These are phyloP conservation scores for Epichloe uncinata DNA, from an alignment of 2,329 filamentous ascomycete genomes.

Conservation along the genomic window DNA sequence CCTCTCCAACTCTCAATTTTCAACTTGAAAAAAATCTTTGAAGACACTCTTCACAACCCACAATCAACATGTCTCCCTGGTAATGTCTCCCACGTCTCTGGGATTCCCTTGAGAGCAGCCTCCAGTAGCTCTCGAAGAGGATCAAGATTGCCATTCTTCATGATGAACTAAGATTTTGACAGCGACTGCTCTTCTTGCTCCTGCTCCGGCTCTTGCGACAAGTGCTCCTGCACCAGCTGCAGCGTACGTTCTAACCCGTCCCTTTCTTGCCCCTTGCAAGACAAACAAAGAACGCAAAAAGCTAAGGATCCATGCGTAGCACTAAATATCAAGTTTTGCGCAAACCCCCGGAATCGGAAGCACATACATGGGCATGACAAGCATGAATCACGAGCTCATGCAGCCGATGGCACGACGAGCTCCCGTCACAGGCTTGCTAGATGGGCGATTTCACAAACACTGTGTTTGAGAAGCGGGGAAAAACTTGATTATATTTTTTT, in stretches of 20 bases:
- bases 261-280: background rate
- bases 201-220: conserved; percentile 12
- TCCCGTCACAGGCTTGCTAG: background rate
- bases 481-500: background rate
- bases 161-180: background rate
- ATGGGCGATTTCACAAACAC: background rate
- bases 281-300: background rate
- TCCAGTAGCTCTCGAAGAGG: too few species aligned
- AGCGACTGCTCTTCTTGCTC: conserved; percentile 12
- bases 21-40: background rate
- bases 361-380: background rate
- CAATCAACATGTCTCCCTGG: conserved; percentile 9
- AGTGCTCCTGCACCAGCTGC: conserved; percentile 13
- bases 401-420: background rate
- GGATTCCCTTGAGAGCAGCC: too few species aligned
- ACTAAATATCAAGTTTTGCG: background rate
- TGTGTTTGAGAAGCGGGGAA: background rate
- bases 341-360: background rate
- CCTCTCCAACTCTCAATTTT: background rate
- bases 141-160: too few species aligned
- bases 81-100: conserved; percentile 1
- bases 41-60: background rate
- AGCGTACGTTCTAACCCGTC: conserved; percentile 6
- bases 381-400: background rate
- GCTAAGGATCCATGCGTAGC: background rate